Evolutionary conservation across 352 stramenopile genomes (phyloP), one percentile per base, ranked within the genome.

Genomic region (Phytophthora pinifolia): DNA sequence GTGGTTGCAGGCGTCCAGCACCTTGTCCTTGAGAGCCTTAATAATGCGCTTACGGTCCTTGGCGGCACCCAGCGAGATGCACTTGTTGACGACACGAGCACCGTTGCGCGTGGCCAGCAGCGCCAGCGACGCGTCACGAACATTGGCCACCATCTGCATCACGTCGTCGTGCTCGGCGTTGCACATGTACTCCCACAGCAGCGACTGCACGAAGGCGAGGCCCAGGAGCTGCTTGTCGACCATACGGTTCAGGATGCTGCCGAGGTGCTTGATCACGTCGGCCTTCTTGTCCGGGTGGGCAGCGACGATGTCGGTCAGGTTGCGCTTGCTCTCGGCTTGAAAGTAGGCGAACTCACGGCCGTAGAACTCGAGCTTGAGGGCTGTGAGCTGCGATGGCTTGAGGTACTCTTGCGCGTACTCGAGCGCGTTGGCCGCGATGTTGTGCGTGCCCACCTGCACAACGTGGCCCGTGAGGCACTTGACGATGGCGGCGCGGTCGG

Each of bases 401-500:
- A 89, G 50, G 70, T 95, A 61, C 56, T 90, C 82, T 83, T 98
- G 65, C 57, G 63, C 65, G 72, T 89, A 95, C 72, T 99, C 94
- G 6, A 98, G 66, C 45, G 98, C 90, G 41, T 96, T 88, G 42
- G 94, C 88, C 13, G 86, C 95, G 41, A 98, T 96, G 59, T 97
- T 96, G 76, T 99, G 95, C 46, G 97, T 97, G 27, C 79, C 93
- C 15, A 98, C 65, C 55, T 96, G 87, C 32, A 94, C 84, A 25
- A 98, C 92, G 51, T 98, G 75, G 39, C 94, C 95, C 29, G 93
- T 97, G 41, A 98, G 77, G 63, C 92, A 86, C 87, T 98, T 96
- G 49, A 92, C 73, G 46, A 94, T 83, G 12, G 67, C 59, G 18
- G 74, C 78, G 32, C 89, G 87, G 55, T 96, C 79, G 37, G 92